These are phyloP conservation scores for Gracilaria domingensis DNA, from an alignment of 23 red algal species.

Conservation along the genomic window DNA sequence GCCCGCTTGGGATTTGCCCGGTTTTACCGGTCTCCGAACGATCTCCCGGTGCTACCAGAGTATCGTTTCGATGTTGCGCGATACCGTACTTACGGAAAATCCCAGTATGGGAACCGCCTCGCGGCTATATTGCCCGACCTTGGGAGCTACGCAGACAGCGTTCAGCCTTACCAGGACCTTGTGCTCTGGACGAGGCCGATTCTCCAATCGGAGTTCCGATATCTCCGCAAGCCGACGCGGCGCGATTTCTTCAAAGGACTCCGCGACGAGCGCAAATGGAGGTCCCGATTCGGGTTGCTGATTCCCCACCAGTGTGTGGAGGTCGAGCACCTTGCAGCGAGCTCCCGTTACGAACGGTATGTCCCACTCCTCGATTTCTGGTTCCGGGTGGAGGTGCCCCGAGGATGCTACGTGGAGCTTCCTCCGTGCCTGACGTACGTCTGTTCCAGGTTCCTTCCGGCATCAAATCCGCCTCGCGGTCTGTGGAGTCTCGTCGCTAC, in stretches of 20 bases:
- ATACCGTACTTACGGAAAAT: constrained; percentile 25
- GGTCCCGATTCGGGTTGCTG: constrained; percentile 18
- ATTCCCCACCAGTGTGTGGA: background rate
- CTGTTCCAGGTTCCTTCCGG: background rate
- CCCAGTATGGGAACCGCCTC: constrained; percentile 20
- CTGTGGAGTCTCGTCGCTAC: constrained; percentile 16
- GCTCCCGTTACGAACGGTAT: background rate
- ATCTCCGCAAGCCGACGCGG: background rate
- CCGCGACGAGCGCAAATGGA: background rate
- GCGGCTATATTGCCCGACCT: background rate
- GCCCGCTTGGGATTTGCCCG: background rate
- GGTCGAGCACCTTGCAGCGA: background rate
- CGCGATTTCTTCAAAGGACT: background rate
- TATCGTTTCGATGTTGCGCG: background rate
- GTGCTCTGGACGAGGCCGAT: background rate
- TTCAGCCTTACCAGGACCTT: background rate
- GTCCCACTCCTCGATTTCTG: background rate
- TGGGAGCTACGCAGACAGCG: background rate
- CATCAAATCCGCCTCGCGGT: background rate
- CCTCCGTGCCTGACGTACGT: constrained; percentile 13
- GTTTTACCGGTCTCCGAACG: background rate
- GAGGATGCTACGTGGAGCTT: constrained; percentile 15
- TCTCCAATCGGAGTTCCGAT: constrained; percentile 7
- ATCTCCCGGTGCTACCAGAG: background rate
- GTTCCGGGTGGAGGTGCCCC: background rate